Conservation (phyloP, 1,284 basidiomycete genomes). For the Ganoderma leucocontextum region DNA sequence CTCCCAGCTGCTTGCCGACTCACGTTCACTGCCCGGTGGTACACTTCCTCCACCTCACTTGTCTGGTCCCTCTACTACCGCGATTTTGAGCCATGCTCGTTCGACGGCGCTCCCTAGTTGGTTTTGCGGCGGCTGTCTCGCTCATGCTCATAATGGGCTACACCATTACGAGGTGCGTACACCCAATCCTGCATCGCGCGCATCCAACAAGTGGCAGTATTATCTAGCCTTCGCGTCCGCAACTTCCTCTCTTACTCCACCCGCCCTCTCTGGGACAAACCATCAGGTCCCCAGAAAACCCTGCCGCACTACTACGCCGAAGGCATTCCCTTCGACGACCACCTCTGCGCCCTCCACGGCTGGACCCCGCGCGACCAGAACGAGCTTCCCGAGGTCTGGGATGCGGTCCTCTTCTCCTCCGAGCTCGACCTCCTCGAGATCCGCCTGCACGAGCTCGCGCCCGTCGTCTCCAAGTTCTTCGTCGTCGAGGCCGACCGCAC, state of each 20-base stretch:
- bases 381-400: constrained; percentile 45
- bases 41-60: neutral
- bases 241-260: constrained; percentile 68
- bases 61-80: neutral
- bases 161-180: constrained; percentile 25
- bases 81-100: constrained; percentile 23
- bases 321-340: constrained; percentile 53
- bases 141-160: constrained; percentile 25
- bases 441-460: constrained; percentile 69
- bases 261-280: constrained; percentile 69
- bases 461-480: constrained; percentile 69
- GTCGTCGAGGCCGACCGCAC: constrained; percentile 72
- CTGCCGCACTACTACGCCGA: constrained; percentile 66
- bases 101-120: constrained; percentile 28
- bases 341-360: constrained; percentile 62
- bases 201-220: neutral
- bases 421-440: constrained; percentile 78
- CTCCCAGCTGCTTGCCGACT: neutral
- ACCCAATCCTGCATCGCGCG: neutral
- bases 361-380: constrained; percentile 51
- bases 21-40: neutral
- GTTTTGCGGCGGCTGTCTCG: constrained; percentile 16
- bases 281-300: constrained; percentile 55
- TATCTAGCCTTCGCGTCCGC: constrained; percentile 43
- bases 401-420: constrained; percentile 68